Conservation (phyloP, 2,329 filamentous ascomycete species). For the Fusarium denticulatum region DNA sequence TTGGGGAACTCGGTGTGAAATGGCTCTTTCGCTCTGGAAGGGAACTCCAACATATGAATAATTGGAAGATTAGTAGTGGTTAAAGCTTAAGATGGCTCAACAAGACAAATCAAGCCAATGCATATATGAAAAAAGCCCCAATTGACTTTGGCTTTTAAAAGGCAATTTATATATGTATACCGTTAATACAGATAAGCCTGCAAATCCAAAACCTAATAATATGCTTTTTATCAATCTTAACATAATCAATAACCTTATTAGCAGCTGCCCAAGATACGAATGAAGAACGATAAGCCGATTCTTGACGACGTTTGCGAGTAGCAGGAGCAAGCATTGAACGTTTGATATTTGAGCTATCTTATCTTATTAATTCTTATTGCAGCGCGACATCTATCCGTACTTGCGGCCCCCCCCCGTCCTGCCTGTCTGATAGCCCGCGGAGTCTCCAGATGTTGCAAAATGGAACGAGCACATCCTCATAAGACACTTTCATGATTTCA, state of each 20-base stretch:
- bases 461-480: too few species aligned
- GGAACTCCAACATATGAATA: too few species aligned
- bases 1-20: neutral
- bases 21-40: neutral
- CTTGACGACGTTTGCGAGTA: neutral
- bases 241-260: too few species aligned
- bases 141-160: too few species aligned
- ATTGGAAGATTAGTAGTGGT: too few species aligned
- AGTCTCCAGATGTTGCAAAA: neutral
- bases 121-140: too few species aligned
- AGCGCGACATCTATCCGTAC: neutral
- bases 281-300: neutral
- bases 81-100: neutral
- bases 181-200: too few species aligned
- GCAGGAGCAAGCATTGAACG: accelerated
- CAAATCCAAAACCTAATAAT: too few species aligned
- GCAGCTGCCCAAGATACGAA: too few species aligned
- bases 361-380: neutral
- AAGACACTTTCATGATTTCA: accelerated
- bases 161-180: too few species aligned
- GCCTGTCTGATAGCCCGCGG: neutral
- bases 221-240: too few species aligned
- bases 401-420: neutral
- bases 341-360: neutral
- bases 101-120: neutral